Percentiles rank a stretch among this genome's conserved stretches.
These are phyloP conservation scores for Xanthoconium purpureum DNA, from an alignment of 768 basidiomycete genomes.

Conservation along the genomic window DNA sequence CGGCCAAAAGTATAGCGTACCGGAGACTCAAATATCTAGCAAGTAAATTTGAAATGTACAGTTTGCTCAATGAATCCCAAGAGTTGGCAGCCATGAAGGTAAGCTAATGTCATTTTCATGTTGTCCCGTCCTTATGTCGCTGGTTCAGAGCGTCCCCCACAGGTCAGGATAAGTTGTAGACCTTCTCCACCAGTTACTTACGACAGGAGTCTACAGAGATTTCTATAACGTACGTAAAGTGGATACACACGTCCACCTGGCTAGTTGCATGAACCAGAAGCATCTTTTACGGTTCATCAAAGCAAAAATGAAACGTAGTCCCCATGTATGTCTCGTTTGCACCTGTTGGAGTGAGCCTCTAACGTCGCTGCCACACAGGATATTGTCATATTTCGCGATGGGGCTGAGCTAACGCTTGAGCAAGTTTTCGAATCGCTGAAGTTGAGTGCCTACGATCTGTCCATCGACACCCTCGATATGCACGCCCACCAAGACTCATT, in stretches of 20 bases:
- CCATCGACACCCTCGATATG: constrained; percentile 99
- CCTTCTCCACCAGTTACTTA: not conserved
- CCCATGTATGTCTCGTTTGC: constrained; percentile 50
- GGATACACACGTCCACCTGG: constrained; percentile 98
- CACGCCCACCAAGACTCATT: constrained; percentile 98
- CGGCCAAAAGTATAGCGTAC: constrained; percentile 94
- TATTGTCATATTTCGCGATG: constrained; percentile 93
- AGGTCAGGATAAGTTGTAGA: constrained; percentile 16
- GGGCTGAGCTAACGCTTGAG: constrained; percentile 77
- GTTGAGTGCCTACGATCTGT: constrained; percentile 94
- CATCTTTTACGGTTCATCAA: constrained; percentile 98
- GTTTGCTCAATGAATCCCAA: constrained; percentile 86
- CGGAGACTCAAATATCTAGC: constrained; percentile 86
- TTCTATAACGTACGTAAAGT: constrained; percentile 99
- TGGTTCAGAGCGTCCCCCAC: constrained; percentile 30
- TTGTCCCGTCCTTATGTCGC: constrained; percentile 2
- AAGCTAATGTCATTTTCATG: constrained; percentile 16
- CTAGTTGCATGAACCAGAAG: constrained; percentile 99
- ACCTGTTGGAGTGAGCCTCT: not conserved
- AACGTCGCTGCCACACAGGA: constrained; percentile 53
- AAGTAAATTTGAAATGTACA: constrained; percentile 94
- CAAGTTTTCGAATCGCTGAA: constrained; percentile 97
- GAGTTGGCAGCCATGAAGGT: constrained; percentile 98
- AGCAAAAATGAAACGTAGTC: constrained; percentile 90
- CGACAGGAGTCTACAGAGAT: constrained; percentile 54